phyloP scores from a whole-genome alignment of 2,329 filamentous ascomycete species.

The Trichoderma cornu-damae region DNA sequence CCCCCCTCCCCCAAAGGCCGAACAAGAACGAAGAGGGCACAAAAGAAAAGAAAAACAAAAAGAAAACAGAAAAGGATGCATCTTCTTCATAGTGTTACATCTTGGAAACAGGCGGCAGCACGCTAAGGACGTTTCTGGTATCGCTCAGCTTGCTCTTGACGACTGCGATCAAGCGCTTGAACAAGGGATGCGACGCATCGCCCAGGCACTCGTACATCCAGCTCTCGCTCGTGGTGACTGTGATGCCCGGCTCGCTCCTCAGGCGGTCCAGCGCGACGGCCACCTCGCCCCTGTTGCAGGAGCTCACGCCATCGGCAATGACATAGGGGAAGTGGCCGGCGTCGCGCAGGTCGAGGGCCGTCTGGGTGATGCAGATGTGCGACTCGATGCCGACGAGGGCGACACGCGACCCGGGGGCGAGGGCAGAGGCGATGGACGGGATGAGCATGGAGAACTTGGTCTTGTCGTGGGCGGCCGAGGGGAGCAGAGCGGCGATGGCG shows the following conservation, averaged over 20 bases:
- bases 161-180: constrained; percentile 65
- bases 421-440: constrained; percentile 52
- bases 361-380: constrained; percentile 94
- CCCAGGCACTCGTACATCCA: constrained; percentile 85
- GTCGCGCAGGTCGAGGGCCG: constrained; percentile 71
- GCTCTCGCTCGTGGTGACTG: constrained; percentile 83
- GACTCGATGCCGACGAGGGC: constrained; percentile 87
- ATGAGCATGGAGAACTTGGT: constrained; percentile 85
- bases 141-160: constrained; percentile 71
- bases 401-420: constrained; percentile 47
- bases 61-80: not conserved
- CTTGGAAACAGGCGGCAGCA: constrained; percentile 54
- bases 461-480: constrained; percentile 67
- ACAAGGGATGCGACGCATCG: constrained; percentile 68
- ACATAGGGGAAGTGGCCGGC: constrained; percentile 79
- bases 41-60: not conserved
- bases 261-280: constrained; percentile 71
- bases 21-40: too few species aligned
- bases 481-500: constrained; percentile 57
- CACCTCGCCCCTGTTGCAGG: constrained; percentile 78
- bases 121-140: constrained; percentile 64
- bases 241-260: constrained; percentile 63
- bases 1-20: too few species aligned
- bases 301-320: constrained; percentile 83
- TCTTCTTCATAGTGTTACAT: constrained; percentile 35